Evolutionary conservation across 1,284 basidiomycete genomes (phyloP).

Genomic region (Sanghuangporus baumii): DNA sequence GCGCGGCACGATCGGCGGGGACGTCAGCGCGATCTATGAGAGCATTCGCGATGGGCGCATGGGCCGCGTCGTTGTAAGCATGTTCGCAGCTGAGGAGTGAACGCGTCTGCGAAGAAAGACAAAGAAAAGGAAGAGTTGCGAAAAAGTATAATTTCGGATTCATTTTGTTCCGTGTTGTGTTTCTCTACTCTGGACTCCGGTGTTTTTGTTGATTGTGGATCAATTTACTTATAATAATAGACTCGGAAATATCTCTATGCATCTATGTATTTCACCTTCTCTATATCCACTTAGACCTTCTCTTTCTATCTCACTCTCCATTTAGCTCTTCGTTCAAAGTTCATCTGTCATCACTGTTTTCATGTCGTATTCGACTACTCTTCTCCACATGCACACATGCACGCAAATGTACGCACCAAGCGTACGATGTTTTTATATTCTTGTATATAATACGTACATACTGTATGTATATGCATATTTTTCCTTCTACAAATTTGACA

Average conservation of each 20-base stretch:
- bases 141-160: too few relatives aligned
- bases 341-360: neutral
- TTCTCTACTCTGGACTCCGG: too few relatives aligned
- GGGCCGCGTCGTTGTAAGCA: slow-evolving; percentile 47
- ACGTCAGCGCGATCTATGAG: slow-evolving; percentile 65
- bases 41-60: slow-evolving; percentile 71
- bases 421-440: neutral
- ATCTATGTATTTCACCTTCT: neutral
- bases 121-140: neutral
- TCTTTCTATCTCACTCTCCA: neutral
- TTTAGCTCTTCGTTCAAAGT: neutral
- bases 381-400: neutral
- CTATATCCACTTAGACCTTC: neutral
- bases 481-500: too few relatives aligned
- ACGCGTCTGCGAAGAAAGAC: neutral
- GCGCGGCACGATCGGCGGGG: slow-evolving; percentile 59
- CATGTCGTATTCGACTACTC: neutral
- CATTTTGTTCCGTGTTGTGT: too few relatives aligned
- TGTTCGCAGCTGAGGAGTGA: slow-evolving; percentile 31
- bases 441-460: neutral
- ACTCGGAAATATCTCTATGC: neutral
- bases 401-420: neutral
- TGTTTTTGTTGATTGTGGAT: too few relatives aligned
- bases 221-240: too few relatives aligned
- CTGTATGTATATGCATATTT: too few relatives aligned